A percentile compares a stretch with the other conserved stretches of the same genome.
Evolutionary conservation across 352 stramenopile species (phyloP).

Genomic region (Phytophthora lateralis): DNA sequence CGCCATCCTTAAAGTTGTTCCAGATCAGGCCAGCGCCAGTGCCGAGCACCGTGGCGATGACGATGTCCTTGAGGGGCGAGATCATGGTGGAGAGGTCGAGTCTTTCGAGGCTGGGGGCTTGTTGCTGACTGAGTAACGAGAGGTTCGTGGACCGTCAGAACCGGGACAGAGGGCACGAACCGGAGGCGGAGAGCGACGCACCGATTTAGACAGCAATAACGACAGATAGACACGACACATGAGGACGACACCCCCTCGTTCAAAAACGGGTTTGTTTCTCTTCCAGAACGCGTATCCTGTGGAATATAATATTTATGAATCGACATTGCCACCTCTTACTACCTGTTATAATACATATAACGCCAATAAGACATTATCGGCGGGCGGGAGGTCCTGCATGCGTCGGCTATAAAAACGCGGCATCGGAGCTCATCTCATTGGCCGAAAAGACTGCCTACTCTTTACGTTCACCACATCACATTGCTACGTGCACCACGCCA

Average conservation of each 20-base stretch:
- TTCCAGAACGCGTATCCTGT: neutral
- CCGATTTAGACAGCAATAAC: neutral
- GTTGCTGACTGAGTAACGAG: slow-evolving; percentile 34
- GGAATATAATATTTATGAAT: neutral
- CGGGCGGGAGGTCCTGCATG: slow-evolving; percentile 1
- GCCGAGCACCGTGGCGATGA: slow-evolving; percentile 74
- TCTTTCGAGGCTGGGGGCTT: slow-evolving; percentile 13
- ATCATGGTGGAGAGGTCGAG: slow-evolving; percentile 47
- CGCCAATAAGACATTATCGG: neutral
- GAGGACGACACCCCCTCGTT: slow-evolving; percentile 24
- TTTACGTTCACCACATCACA: slow-evolving; percentile 4
- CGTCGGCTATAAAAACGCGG: slow-evolving; percentile 35
- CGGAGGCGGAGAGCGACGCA: neutral
- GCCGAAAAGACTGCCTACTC: slow-evolving; percentile 1
- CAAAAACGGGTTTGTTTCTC: slow-evolving; percentile 7
- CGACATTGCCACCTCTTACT: fast-evolving
- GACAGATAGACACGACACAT: slow-evolving; percentile 35
- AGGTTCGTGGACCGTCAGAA: slow-evolving; percentile 31
- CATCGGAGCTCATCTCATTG: slow-evolving; percentile 7
- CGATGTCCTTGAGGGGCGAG: slow-evolving; percentile 83
- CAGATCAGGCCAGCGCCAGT: slow-evolving; percentile 54
- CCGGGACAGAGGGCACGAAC: slow-evolving; percentile 18
- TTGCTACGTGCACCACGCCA: neutral
- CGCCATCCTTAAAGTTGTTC: slow-evolving; percentile 69
- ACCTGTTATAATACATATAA: neutral